Percentiles rank a stretch among this genome's conserved stretches.
Conservation (phyloP, 345 rosid species). For the Odontarrhena argentea region DNA sequence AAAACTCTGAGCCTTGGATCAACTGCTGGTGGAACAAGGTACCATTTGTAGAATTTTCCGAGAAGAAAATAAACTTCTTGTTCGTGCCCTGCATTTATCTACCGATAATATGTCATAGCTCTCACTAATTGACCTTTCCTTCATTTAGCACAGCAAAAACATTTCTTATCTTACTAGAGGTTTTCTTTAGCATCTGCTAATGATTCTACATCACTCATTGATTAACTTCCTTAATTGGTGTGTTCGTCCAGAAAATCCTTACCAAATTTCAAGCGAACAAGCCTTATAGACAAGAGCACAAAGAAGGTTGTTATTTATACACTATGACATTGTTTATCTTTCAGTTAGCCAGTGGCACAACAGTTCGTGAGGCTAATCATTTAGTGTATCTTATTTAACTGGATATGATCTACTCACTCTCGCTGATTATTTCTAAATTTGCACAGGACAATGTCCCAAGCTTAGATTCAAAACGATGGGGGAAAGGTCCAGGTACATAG, state of each 20-base stretch:
- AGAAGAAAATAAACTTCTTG: neutral
- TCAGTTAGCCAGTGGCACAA: neutral
- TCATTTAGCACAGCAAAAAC: conserved; percentile 10
- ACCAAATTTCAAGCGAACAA: conserved; percentile 38
- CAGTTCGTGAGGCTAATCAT: neutral
- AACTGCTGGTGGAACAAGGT: conserved; percentile 51
- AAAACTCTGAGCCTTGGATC: conserved; percentile 48
- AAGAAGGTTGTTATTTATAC: conserved; percentile 34
- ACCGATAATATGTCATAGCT: neutral
- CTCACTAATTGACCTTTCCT: conserved; percentile 10
- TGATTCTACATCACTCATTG: conserved; percentile 11
- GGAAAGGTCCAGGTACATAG: conserved; percentile 30
- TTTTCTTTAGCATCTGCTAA: conserved; percentile 11
- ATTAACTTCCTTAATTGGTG: conserved; percentile 19
- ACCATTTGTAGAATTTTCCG: neutral
- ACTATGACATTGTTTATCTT: neutral
- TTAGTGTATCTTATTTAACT: conserved; percentile 9
- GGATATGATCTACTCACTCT: neutral
- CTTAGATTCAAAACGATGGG: conserved; percentile 27
- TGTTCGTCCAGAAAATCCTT: conserved; percentile 38
- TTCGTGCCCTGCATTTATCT: neutral
- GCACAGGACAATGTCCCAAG: conserved; percentile 36
- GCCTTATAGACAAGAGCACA: conserved; percentile 32
- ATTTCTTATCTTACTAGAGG: conserved; percentile 8
- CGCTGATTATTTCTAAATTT: neutral